phyloP scores from a whole-genome alignment of 352 stramenopile genomes.

The Phytophthora rubi region DNA sequence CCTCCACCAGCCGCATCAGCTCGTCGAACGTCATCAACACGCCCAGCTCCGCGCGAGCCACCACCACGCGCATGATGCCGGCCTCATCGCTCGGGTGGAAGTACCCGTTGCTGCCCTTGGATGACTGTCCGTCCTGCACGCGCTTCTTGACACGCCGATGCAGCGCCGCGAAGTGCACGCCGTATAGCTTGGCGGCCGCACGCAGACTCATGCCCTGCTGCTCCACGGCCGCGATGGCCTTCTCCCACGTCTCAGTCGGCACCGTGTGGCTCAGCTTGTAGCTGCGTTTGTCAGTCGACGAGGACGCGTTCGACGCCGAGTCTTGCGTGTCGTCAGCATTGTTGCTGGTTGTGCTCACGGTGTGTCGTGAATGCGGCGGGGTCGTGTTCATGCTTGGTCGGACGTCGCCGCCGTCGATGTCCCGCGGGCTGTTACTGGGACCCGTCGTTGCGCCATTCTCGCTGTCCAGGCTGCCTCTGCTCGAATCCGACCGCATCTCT shows the following conservation, averaged over 20 bases:
- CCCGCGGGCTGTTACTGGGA: neutral
- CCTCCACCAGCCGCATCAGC: constrained; percentile 62
- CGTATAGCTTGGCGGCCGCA: constrained; percentile 49
- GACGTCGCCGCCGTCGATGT: neutral
- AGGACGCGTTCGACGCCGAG: constrained; percentile 16
- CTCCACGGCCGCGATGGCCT: constrained; percentile 62
- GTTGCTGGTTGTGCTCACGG: constrained; percentile 4
- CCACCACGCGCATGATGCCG: constrained; percentile 61
- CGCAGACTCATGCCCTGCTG: constrained; percentile 67
- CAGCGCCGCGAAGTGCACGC: constrained; percentile 65
- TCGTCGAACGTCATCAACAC: constrained; percentile 77
- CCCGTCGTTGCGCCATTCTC: constrained; percentile 10
- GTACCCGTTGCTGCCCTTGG: constrained; percentile 34
- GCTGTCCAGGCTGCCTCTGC: constrained; percentile 4
- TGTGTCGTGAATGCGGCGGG: neutral
- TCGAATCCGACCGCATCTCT: constrained; percentile 11
- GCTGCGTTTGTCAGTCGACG: constrained; percentile 36
- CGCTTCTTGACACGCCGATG: constrained; percentile 68
- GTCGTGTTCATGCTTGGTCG: neutral
- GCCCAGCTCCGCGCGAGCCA: constrained; percentile 60
- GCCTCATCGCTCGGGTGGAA: constrained; percentile 63
- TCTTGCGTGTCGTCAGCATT: constrained; percentile 26
- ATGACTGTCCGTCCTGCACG: constrained; percentile 26
- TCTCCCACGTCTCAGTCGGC: constrained; percentile 61
- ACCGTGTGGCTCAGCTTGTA: constrained; percentile 68